Evolutionary conservation across 257 asterid genomes (phyloP).

Genomic region (Euphrasia confusa): DNA sequence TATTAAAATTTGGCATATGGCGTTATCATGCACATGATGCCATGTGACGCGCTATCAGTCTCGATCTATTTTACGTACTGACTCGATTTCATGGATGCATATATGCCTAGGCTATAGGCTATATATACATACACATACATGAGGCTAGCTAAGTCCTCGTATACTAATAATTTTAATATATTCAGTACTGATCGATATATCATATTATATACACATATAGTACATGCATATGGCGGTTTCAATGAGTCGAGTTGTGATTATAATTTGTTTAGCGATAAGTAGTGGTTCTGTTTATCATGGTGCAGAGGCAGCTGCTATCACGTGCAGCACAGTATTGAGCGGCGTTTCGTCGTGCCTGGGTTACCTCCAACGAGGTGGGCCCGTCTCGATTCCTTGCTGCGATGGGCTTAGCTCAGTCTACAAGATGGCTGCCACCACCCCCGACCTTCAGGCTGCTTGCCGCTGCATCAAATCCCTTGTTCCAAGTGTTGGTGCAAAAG

Average conservation of each 20-base stretch:
- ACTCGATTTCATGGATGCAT: no score
- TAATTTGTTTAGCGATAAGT: background rate
- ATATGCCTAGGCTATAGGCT: no score
- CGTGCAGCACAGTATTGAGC: constrained; percentile 27
- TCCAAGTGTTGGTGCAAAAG: constrained; percentile 1
- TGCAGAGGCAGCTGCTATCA: constrained; percentile 30
- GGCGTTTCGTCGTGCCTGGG: constrained; percentile 27
- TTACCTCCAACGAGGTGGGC: constrained; percentile 20
- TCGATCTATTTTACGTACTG: no score
- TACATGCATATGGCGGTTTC: background rate
- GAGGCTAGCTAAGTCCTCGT: no score
- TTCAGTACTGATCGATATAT: background rate
- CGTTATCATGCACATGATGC: no score
- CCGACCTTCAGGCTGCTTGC: constrained; percentile 37
- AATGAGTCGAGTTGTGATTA: background rate
- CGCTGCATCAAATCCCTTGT: constrained; percentile 26
- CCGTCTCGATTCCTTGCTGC: constrained; percentile 30
- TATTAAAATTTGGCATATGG: no score
- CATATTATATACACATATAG: no score
- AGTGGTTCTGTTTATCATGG: constrained; percentile 4
- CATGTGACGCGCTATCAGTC: no score
- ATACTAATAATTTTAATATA: background rate
- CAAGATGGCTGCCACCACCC: constrained; percentile 24
- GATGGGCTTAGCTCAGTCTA: constrained; percentile 22
- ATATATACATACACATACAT: no score